These are phyloP conservation scores for Drosera spatulata DNA, from an alignment of 179 eudicot genomes.

Conservation along the genomic window DNA sequence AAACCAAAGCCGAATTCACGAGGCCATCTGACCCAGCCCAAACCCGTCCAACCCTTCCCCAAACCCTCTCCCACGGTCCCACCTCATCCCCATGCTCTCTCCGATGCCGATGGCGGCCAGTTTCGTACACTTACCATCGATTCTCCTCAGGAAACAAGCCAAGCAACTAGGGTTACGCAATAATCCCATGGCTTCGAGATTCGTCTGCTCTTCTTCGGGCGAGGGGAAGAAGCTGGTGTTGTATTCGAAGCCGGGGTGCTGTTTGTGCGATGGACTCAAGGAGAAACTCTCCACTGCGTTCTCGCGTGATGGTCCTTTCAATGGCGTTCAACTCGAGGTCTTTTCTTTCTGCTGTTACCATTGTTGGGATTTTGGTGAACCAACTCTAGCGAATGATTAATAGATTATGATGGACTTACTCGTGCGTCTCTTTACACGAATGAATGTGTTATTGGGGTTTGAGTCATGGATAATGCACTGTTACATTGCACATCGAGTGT, in stretches of 20 bases:
- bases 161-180: too few species aligned
- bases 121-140: conserved; percentile 7
- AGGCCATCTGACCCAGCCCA: too few species aligned
- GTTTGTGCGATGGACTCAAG: conserved; percentile 89
- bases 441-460: too few species aligned
- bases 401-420: too few species aligned
- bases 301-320: conserved; percentile 34
- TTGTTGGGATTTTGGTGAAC: background rate
- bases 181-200: background rate
- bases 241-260: conserved; percentile 84
- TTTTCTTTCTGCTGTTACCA: background rate
- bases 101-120: background rate
- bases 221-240: conserved; percentile 40
- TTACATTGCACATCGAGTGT: too few species aligned
- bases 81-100: too few species aligned
- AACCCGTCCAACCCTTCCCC: too few species aligned
- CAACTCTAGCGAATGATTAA: too few species aligned
- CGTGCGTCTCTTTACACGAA: too few species aligned
- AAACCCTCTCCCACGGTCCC: too few species aligned
- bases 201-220: conserved; percentile 4
- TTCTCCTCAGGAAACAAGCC: conserved; percentile 6
- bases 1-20: too few species aligned
- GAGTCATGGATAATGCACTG: too few species aligned
- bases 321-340: conserved; percentile 51
- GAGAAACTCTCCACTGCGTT: conserved; percentile 65